Conservation (phyloP, 83 land plant genomes). For the Thuja plicata region DNA sequence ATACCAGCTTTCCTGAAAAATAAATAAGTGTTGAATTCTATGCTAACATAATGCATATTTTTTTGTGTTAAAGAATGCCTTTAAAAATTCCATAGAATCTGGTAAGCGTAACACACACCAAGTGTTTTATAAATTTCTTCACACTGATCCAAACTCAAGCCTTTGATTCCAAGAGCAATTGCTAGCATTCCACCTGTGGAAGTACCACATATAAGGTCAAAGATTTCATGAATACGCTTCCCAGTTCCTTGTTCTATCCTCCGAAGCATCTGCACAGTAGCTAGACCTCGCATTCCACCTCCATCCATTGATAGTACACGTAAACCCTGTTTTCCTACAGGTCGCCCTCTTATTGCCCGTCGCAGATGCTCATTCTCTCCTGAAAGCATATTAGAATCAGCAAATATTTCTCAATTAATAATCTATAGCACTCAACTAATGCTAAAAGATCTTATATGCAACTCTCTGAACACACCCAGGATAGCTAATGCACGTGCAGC, state of each 20-base stretch:
- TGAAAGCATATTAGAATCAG: slow-evolving; percentile 20
- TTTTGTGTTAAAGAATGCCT: background rate
- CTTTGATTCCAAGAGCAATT: slow-evolving; percentile 89
- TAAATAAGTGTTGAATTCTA: background rate
- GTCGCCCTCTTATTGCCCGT: slow-evolving; percentile 76
- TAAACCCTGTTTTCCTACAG: slow-evolving; percentile 84
- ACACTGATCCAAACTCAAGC: slow-evolving; percentile 83
- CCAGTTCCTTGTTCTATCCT: slow-evolving; percentile 93
- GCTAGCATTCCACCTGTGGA: slow-evolving; percentile 99
- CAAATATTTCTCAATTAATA: background rate
- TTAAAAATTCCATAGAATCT: background rate
- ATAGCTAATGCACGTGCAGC: slow-evolving; percentile 96
- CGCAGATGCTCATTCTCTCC: slow-evolving; percentile 95
- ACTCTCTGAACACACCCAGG: slow-evolving; percentile 51
- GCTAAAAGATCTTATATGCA: background rate
- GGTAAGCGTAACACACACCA: slow-evolving; percentile 34
- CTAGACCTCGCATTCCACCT: slow-evolving; percentile 96
- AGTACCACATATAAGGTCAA: slow-evolving; percentile 99
- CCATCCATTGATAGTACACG: slow-evolving; percentile 99
- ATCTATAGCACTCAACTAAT: background rate
- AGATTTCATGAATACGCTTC: slow-evolving; percentile 91
- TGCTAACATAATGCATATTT: slow-evolving; percentile 5
- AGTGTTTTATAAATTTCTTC: slow-evolving; percentile 94
- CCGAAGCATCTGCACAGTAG: slow-evolving; percentile 92
- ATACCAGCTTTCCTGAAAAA: slow-evolving; percentile 83